These are phyloP conservation scores for Xerocomus brunneocitrinus DNA, from an alignment of 768 basidiomycete species.

Conservation along the genomic window DNA sequence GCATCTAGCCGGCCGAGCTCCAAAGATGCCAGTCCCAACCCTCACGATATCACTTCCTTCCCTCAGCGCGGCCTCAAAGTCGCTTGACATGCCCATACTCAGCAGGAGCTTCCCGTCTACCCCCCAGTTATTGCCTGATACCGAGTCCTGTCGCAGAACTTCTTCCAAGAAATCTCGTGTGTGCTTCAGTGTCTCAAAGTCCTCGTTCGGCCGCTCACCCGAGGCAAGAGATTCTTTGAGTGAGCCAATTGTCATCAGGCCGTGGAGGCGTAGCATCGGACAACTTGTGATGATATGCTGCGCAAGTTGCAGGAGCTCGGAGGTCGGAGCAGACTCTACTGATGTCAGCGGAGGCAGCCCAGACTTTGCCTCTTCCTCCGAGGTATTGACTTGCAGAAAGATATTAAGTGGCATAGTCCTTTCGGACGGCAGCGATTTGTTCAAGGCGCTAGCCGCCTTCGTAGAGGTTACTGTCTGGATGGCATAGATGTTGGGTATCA, in stretches of 20 bases:
- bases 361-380: constrained; percentile 86
- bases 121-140: constrained; percentile 39
- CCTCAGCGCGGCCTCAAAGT: constrained; percentile 82
- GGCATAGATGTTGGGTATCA: constrained; percentile 81
- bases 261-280: constrained; percentile 69
- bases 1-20: constrained; percentile 43
- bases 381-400: constrained; percentile 93
- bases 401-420: constrained; percentile 66
- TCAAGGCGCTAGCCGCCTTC: constrained; percentile 76
- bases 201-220: constrained; percentile 48
- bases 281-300: constrained; percentile 66
- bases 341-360: constrained; percentile 63
- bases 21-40: constrained; percentile 90
- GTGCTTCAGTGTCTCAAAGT: constrained; percentile 67
- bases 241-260: constrained; percentile 96
- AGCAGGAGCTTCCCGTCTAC: constrained; percentile 50
- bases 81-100: constrained; percentile 97
- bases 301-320: constrained; percentile 65
- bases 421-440: constrained; percentile 62
- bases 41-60: constrained; percentile 85
- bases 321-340: constrained; percentile 26
- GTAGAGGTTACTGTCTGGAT: constrained; percentile 82
- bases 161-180: constrained; percentile 57
- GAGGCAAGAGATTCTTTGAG: constrained; percentile 59
- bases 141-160: constrained; percentile 34